Evolutionary conservation across 768 basidiomycete genomes (phyloP), one percentile per base, ranked within the genome.

Genomic region (Calocera cornea): DNA sequence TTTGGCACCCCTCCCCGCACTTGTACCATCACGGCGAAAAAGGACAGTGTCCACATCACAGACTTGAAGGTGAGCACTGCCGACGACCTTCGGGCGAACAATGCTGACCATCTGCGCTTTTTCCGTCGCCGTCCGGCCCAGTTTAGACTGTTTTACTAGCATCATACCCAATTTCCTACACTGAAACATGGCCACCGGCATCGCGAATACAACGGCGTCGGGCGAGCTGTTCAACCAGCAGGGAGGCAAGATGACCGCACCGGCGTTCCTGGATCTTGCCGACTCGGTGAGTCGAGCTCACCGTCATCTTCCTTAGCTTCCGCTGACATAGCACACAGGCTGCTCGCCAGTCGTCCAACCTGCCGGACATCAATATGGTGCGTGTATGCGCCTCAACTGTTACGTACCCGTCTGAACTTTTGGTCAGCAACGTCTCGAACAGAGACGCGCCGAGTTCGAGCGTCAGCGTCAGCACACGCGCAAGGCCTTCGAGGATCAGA

Each of bases 401-500:
- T 60, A 68, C 65, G 49, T 70, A 34, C 34, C 22, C 49, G 5
- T 40, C 33, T 16, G 33, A 11, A 1, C n/a, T 65, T 69, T 72
- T 60, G 67, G 64, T 40, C 40, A 69, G 49, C 77, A 91, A 89
- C 89, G 90, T 72, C 87, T 93, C 69, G 92, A 95, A 75, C 81
- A 92, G 74, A 97, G 94, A 76, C 89, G 93, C 72, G 79, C 90
- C 70, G 87, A 94, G 77, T 92, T 97, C 74, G 93, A 97, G 77
- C 87, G 90, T 65, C 91, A 94, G 78, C 91, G 94, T 69, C 79
- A 79, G 41, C 76, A 90, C 47, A 94, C 95, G 76, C 87, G 93
- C 75, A 89, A 87, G 77, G 78, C 91, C 73, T 98, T 97, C 77
- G 95, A 98, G 78, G 92, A 95, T 73, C 93, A 97, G 79, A 97